Evolutionary conservation across 805 yeast genomes (phyloP).

Genomic region (Ascoidea rubescens): DNA sequence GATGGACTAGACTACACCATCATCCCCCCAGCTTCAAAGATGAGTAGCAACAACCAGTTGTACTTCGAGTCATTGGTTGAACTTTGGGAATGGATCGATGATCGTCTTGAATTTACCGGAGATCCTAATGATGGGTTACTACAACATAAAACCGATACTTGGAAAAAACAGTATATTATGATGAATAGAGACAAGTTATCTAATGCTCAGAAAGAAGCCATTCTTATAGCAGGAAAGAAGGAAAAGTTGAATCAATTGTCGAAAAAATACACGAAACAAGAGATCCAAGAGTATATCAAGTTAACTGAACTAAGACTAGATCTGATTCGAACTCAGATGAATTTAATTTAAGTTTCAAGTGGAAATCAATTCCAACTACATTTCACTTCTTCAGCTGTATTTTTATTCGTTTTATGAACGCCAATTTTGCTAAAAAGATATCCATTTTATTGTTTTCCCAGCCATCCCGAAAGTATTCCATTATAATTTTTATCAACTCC

Average conservation of each 20-base stretch:
- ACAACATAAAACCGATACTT: not conserved
- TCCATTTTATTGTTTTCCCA: too few species aligned
- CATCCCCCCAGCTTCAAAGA: constrained; percentile 6
- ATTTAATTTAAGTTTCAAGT: too few species aligned
- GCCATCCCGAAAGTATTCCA: too few species aligned
- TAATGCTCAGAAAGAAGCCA: constrained; percentile 4
- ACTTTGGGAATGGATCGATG: constrained; percentile 10
- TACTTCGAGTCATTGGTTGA: constrained; percentile 6
- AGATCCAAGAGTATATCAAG: constrained; percentile 7
- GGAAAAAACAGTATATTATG: not conserved
- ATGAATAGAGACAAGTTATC: constrained; percentile 6
- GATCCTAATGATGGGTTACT: not conserved
- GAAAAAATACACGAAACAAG: constrained; percentile 6
- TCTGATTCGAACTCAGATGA: not conserved
- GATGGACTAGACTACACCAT: constrained; percentile 3
- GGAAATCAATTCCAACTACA: too few species aligned
- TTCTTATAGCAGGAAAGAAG: not conserved
- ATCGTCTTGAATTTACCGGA: not conserved
- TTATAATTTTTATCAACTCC: too few species aligned
- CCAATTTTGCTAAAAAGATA: too few species aligned
- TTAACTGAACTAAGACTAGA: constrained; percentile 5
- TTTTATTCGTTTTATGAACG: too few species aligned
- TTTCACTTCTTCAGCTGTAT: too few species aligned
- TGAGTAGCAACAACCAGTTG: constrained; percentile 1
- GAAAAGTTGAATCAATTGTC: constrained; percentile 1